phyloP scores from a whole-genome alignment of 352 stramenopile genomes.

The Globisporangium lucens region DNA sequence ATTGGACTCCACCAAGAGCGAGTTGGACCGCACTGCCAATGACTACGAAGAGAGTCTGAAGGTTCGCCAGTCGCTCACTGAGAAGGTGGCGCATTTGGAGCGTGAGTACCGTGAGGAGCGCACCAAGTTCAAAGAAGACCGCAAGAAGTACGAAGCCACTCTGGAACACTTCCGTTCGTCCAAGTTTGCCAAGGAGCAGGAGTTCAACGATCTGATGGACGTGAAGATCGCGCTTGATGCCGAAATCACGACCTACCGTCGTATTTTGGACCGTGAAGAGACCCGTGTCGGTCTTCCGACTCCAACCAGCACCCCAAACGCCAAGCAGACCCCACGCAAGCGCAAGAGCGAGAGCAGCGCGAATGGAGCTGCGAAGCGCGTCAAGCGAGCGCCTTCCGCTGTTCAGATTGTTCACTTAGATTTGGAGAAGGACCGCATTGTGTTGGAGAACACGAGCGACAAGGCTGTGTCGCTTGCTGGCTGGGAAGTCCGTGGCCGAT shows the following conservation, averaged over 20 bases:
- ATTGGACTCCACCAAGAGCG: slow-evolving; percentile 64
- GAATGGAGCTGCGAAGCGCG: slow-evolving; percentile 32
- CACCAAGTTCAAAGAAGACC: slow-evolving; percentile 74
- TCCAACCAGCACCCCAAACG: slow-evolving; percentile 36
- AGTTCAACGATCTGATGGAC: slow-evolving; percentile 88
- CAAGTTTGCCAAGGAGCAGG: slow-evolving; percentile 67
- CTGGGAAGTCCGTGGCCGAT: slow-evolving; percentile 64
- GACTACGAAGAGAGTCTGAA: slow-evolving; percentile 82
- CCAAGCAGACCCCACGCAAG: slow-evolving; percentile 48
- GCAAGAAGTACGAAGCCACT: slow-evolving; percentile 68
- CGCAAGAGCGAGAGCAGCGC: slow-evolving; percentile 47
- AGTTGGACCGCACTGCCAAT: slow-evolving; percentile 72
- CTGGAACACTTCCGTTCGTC: slow-evolving; percentile 65
- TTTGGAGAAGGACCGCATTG: slow-evolving; percentile 72
- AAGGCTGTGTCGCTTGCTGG: slow-evolving; percentile 51
- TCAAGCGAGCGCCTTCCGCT: slow-evolving; percentile 34
- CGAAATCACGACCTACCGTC: slow-evolving; percentile 79
- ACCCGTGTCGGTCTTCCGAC: slow-evolving; percentile 61
- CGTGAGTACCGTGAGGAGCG: slow-evolving; percentile 75
- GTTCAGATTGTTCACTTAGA: slow-evolving; percentile 67
- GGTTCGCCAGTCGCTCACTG: slow-evolving; percentile 64
- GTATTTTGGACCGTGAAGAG: slow-evolving; percentile 80
- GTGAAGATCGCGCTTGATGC: slow-evolving; percentile 78
- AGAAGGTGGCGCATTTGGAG: slow-evolving; percentile 79
- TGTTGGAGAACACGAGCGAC: slow-evolving; percentile 70